Evolutionary conservation across 495 filamentous ascomycete species (phyloP).

Genomic region (Trichoderma asperelloides): DNA sequence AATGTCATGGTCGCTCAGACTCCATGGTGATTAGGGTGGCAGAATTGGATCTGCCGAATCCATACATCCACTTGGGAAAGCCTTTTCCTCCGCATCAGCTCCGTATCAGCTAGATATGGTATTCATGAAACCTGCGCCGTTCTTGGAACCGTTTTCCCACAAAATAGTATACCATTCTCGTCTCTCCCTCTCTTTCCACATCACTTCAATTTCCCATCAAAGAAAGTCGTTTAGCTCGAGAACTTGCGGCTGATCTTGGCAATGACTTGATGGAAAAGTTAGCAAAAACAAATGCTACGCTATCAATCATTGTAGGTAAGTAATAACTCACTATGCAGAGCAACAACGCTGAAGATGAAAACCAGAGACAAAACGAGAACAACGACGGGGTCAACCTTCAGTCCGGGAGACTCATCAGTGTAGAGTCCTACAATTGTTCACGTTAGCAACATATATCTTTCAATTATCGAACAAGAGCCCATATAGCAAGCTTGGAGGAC

Average conservation of each 20-base stretch:
- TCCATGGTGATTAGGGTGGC: not conserved
- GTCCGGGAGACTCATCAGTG: slow-evolving; percentile 91
- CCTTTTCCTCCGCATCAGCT: not conserved
- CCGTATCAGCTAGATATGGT: not conserved
- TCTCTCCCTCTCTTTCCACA: not conserved
- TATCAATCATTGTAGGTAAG: not conserved
- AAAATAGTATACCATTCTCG: not conserved
- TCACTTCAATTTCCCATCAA: not conserved
- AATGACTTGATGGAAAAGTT: slow-evolving; percentile 57
- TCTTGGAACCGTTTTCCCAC: not conserved
- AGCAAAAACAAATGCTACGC: slow-evolving; percentile 9
- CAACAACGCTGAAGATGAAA: slow-evolving; percentile 98
- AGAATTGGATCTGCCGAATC: not conserved
- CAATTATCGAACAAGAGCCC: not conserved
- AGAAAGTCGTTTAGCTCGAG: slow-evolving; percentile 45
- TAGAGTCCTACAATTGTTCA: slow-evolving; percentile 59
- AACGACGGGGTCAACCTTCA: slow-evolving; percentile 95
- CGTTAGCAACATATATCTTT: not conserved
- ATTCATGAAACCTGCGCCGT: not conserved
- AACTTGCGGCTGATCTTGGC: slow-evolving; percentile 93
- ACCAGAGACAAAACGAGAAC: slow-evolving; percentile 89
- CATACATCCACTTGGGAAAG: not conserved
- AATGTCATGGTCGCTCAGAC: slow-evolving; percentile 4
- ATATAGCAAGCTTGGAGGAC: slow-evolving; percentile 16
- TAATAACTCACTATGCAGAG: slow-evolving; percentile 73